Evolutionary conservation across 148 eudicot species (phyloP), one percentile per base, ranked within the genome.

Genomic region (Heliamphora exappendiculata): DNA sequence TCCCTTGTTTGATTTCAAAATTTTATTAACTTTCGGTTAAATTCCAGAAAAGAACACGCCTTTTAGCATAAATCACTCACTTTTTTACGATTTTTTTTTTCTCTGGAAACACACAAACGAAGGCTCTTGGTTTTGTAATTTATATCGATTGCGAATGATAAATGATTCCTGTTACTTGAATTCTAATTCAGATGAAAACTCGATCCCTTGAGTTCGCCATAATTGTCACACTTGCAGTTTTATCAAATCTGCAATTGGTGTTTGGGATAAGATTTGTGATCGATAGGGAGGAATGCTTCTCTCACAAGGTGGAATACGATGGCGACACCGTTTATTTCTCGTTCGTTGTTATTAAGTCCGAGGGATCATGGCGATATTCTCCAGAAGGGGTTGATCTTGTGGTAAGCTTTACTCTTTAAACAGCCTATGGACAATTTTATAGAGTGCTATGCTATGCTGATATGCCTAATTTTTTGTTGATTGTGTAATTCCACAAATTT

Each of bases 211-310:
- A 13, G 9, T 70, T 78, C 3, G 62, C 58, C 4, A 33, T 68
- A 39, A 36, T 65, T 29, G 73, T 50, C 13, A n/a, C 74, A 17
- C 77, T 89, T 74, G 74, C 77, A 39, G 45, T 77, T 75, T 78
- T 91, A 58, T 85, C 76, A 67, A 82, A 80, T 60, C 51, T 82
- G 63, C 84, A 86, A 78, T 86, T 49, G 72, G 84, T 82, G 63
- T 82, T 78, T 44, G 91, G 96, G 59, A 87, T 94, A 39, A 85
- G 98, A 82, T 85, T 94, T 81, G 93, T 90, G 75, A 86, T 94
- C 29, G 98, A 94, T 41, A 88, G 96, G 74, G 96, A 89, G 69
- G 98, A 94, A 81, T 94, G 98, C 65, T 87, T 88, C 77, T 88
- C 98, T 17, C 98, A 92, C 78, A 89, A 92, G 41, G 97, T 88